Evolutionary conservation across 2,329 filamentous ascomycete species (phyloP).

Genomic region (Neonectria punicea): DNA sequence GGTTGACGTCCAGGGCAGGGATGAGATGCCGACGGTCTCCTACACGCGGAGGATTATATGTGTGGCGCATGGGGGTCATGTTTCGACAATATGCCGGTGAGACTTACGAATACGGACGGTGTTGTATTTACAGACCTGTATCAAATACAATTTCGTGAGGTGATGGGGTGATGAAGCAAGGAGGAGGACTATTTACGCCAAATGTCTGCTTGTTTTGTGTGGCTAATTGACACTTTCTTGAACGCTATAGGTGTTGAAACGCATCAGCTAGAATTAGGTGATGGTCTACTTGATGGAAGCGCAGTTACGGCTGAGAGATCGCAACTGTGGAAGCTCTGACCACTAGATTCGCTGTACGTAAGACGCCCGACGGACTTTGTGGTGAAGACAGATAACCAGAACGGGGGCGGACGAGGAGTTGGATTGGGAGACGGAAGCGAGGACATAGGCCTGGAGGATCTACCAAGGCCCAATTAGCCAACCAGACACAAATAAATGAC

Average conservation of each 20-base stretch:
- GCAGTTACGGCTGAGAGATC: not conserved
- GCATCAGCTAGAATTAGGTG: not conserved
- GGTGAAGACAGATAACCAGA: not conserved
- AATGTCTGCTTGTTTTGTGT: not conserved
- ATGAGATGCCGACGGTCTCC: constrained; percentile 7
- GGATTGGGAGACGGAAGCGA: not conserved
- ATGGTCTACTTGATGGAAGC: not conserved
- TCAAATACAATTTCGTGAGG: not conserved
- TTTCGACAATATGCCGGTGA: constrained; percentile 9
- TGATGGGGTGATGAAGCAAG: not conserved
- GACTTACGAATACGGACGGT: not conserved
- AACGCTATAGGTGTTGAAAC: not conserved
- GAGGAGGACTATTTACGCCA: not conserved
- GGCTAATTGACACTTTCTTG: not conserved
- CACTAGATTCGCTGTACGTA: constrained; percentile 7
- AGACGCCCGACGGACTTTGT: constrained; percentile 13
- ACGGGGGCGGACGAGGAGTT: not conserved
- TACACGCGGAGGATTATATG: constrained; percentile 18
- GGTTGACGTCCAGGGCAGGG: constrained; percentile 3
- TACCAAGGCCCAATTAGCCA: constrained; percentile 21
- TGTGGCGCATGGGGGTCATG: constrained; percentile 16
- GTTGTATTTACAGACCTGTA: not conserved
- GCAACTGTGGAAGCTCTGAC: constrained; percentile 10
- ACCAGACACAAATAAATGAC: constrained; percentile 31
- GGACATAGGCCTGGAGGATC: constrained; percentile 1